Base-by-base conservation (phyloP, 2,329 filamentous ascomycete genomes). In the Aspergillus sp. region DNA sequence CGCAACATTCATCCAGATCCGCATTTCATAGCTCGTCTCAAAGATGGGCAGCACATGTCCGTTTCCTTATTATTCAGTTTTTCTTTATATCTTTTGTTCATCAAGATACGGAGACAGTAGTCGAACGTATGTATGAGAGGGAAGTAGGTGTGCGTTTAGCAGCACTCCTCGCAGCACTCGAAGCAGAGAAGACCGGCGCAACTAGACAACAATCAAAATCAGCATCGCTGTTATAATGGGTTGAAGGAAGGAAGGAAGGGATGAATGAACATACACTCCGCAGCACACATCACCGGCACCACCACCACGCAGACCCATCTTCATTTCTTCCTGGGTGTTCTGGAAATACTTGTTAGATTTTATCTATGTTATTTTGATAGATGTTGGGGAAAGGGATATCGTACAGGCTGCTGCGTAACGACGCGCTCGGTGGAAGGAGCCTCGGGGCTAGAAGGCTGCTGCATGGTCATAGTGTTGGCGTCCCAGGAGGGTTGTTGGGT, bases 221-320 rank as follows among this genome's bases (percentile, higher is more conserved):
- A 19, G 17, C 17, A 19, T 19, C 17, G 17, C 17, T 19, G 17
- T 19, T 19, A 19, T 19, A 19, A 19, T 19, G 17, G 17, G 17
- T 19, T 19, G 17, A 19, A 19, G 17, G 17, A 19, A 19, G 17
- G 17, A 51, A 10, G 21, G 36, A 15, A 51, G 2, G 23, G 10
- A 39, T 25, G n/a, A 47, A 39, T 25, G n/a, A 47, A 63, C 65
- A 58, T 67, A 73, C 70, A 71, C 58, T 64, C 70, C 70, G 53
- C 70, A 73, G 63, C 70, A 73, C 8, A 69, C 54, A 19, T 69
- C 69, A 38, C 67, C 68, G n/a, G 49, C 65, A 21, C 66, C 68
- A 60, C 70, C 70, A 63, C 70, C 70, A 50, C 70, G 70, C 41
- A 73, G 58, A 39, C 69, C 61, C 68, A 70, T 64, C 8, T 65